Conservation (phyloP, 306 rosid species). For the Begonia masoniana region DNA sequence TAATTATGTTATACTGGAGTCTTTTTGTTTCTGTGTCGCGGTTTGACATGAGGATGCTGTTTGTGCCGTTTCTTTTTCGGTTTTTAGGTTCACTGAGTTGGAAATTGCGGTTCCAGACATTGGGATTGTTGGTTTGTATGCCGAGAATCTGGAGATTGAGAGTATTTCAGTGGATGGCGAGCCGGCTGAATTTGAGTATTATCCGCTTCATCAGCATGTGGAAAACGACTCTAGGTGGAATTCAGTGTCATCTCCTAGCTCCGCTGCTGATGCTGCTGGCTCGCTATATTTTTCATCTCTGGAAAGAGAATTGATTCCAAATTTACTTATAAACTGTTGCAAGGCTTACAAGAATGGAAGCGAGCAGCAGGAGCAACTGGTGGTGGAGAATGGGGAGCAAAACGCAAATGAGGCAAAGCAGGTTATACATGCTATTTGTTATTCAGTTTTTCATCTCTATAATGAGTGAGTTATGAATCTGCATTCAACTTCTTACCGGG, state of each 20-base stretch:
- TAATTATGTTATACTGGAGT: neutral
- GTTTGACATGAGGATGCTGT: neutral
- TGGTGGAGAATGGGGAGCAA: slow-evolving; percentile 50
- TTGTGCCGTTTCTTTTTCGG: neutral
- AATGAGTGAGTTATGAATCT: slow-evolving; percentile 1
- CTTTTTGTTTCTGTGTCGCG: neutral
- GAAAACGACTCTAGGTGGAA: slow-evolving; percentile 49
- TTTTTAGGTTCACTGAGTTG: slow-evolving; percentile 67
- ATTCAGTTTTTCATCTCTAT: slow-evolving; percentile 1
- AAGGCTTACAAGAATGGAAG: slow-evolving; percentile 47
- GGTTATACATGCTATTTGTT: slow-evolving; percentile 35
- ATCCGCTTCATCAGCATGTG: slow-evolving; percentile 38
- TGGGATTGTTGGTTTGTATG: slow-evolving; percentile 86
- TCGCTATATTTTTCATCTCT: slow-evolving; percentile 50
- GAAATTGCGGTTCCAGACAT: slow-evolving; percentile 83
- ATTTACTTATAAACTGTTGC: slow-evolving; percentile 76
- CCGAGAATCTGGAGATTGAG: slow-evolving; percentile 79
- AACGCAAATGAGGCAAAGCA: slow-evolving; percentile 59
- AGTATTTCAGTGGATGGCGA: slow-evolving; percentile 85
- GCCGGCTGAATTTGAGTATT: slow-evolving; percentile 71
- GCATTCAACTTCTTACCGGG: neutral
- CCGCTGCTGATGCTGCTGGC: slow-evolving; percentile 78
- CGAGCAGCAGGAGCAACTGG: slow-evolving; percentile 48
- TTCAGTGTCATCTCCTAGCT: slow-evolving; percentile 39
- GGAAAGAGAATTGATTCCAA: slow-evolving; percentile 65